These are phyloP conservation scores for Mucor irregularis DNA, from an alignment of 371 early-diverging fungal genomes.

Conservation along the genomic window DNA sequence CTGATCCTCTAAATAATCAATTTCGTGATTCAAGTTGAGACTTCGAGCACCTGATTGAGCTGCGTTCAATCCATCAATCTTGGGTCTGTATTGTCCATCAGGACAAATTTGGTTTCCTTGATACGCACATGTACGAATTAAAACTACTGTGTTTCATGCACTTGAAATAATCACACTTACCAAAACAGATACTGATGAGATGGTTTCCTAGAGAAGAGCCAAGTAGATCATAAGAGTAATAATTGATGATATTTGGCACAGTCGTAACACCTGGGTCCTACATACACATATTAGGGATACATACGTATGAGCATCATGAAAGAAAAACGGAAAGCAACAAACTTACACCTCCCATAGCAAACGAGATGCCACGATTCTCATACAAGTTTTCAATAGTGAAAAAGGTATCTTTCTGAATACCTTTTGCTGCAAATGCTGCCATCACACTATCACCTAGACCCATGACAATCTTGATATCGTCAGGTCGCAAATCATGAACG, in stretches of 20 bases:
- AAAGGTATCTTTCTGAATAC: slow-evolving; percentile 29
- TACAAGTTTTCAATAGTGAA: slow-evolving; percentile 30
- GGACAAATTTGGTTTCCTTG: slow-evolving; percentile 43
- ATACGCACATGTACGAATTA: too few relatives aligned
- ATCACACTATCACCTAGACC: slow-evolving; percentile 74
- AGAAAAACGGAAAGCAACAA: not conserved
- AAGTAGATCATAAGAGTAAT: slow-evolving; percentile 35
- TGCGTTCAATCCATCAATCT: slow-evolving; percentile 43
- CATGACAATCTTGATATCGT: slow-evolving; percentile 63
- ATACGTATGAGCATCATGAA: not conserved
- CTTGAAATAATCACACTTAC: slow-evolving; percentile 25
- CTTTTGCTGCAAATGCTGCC: slow-evolving; percentile 64
- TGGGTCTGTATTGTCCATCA: slow-evolving; percentile 35
- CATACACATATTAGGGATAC: not conserved
- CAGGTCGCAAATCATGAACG: slow-evolving; percentile 52
- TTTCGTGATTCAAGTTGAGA: slow-evolving; percentile 39
- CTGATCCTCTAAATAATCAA: slow-evolving; percentile 40
- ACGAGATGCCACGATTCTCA: slow-evolving; percentile 51
- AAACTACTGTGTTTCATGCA: too few relatives aligned
- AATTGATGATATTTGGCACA: slow-evolving; percentile 47
- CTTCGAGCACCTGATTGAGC: slow-evolving; percentile 54
- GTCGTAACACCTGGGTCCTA: slow-evolving; percentile 41
- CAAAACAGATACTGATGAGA: slow-evolving; percentile 46
- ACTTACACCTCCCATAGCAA: slow-evolving; percentile 54
- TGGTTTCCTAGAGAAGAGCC: slow-evolving; percentile 48